Evolutionary conservation across 2,329 filamentous ascomycete species (phyloP).

Genomic region (Chalara sp.): DNA sequence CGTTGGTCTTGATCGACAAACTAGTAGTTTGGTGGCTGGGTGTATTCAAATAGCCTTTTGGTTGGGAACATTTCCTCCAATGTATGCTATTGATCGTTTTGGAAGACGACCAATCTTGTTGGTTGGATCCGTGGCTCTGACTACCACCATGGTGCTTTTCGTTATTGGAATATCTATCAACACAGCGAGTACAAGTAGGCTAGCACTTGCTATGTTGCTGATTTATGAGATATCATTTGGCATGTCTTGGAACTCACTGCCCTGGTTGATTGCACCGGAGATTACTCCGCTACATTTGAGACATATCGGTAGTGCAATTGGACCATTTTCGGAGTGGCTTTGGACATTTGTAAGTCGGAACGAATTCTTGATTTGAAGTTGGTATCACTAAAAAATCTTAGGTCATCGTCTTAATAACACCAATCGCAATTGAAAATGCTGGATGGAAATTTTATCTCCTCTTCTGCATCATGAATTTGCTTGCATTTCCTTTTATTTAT

Average conservation of each 20-base stretch:
- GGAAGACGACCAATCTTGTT: background rate
- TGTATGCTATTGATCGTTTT: background rate
- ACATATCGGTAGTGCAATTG: background rate
- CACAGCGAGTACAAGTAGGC: background rate
- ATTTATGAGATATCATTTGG: background rate
- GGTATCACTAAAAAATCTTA: no score
- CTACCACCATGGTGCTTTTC: background rate
- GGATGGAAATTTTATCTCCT: slow-evolving; percentile 30
- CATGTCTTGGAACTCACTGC: background rate
- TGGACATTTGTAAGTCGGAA: background rate
- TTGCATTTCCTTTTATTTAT: slow-evolving; percentile 19
- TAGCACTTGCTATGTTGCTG: background rate
- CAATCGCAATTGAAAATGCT: slow-evolving; percentile 18
- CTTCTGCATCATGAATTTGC: slow-evolving; percentile 27
- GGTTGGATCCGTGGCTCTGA: background rate
- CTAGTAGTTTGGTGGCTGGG: background rate
- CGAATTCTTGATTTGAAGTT: no score
- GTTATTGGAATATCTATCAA: background rate
- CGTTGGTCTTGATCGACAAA: background rate
- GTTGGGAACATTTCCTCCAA: background rate
- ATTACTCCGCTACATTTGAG: background rate
- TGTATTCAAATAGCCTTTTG: slow-evolving; percentile 14
- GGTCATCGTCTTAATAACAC: background rate
- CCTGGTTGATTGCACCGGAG: background rate
- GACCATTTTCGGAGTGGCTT: background rate